Evolutionary conservation across 768 basidiomycete species (phyloP), one percentile per base, ranked within the genome.

Genomic region (Filobasidium wieringae): DNA sequence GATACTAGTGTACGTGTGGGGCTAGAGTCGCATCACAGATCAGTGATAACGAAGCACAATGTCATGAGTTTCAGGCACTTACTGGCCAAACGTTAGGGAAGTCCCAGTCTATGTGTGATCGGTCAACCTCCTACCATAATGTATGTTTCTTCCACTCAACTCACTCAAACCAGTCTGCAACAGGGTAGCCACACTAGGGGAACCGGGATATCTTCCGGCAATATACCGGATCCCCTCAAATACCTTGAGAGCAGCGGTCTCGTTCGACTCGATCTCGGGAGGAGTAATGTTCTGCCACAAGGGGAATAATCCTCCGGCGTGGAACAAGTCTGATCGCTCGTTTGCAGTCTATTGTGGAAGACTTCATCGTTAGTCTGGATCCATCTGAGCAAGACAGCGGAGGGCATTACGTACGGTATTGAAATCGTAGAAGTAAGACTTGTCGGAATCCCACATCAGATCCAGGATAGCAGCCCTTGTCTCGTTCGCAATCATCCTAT

Each of bases 221-320:
- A 88, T 83, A 76, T 88, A 77, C 66, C 91, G 83, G 8, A 90
- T 68, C 0, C 84, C 78, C 2, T 86, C 76, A 69, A 93, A 93
- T 61, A 81, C 81, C 6, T 80, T 79, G 58, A 88, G 84, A 0
- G 88, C 81, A 6, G 82, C 82, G 4, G 75, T 73, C 49, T 79
- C 73, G 61, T 80, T 81, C 22, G 71, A 67, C 8, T 82, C 73
- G 6, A 95, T 66, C 64, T 87, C 84, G 24, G 79, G 65, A 0
- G 92, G 92, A 47, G 89, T 77, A 66, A 96, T 90, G 17, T 82
- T 85, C 52, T 79, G 83, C 92, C 90, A 95, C 50, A 85, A 77
- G 0, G 91, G 87, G 70, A 88, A 72, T 3, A 68, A 59, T 8
- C 69, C 82, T 1, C 87, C 90, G 2, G 76, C 78, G n/a, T 81